Evolutionary conservation across 805 yeast species (phyloP).

Genomic region (Schwanniomyces yamadae): DNA sequence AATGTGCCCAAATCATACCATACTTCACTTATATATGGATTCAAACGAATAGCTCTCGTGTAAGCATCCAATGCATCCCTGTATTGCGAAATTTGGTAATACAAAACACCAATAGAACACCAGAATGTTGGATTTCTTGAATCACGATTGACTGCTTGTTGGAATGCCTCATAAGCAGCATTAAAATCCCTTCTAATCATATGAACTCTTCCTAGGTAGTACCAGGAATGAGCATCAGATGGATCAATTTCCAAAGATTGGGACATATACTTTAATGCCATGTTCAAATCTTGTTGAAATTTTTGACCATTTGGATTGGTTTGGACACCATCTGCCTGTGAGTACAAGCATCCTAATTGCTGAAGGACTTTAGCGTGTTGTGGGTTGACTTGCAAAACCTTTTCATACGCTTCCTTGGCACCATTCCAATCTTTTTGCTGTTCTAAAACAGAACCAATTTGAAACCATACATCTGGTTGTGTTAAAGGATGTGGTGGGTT

Average conservation of each 20-base stretch:
- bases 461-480: conserved; percentile 98
- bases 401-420: conserved; percentile 93
- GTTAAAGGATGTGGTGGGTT: conserved; percentile 96
- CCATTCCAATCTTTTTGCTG: conserved; percentile 88
- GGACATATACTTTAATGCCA: conserved; percentile 76
- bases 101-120: conserved; percentile 94
- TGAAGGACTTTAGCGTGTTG: conserved; percentile 95
- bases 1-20: conserved; percentile 98
- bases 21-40: conserved; percentile 94
- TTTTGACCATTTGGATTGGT: conserved; percentile 33
- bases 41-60: conserved; percentile 91
- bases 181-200: conserved; percentile 95
- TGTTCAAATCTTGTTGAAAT: conserved; percentile 73
- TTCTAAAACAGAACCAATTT: conserved; percentile 93
- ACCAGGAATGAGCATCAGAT: conserved; percentile 96
- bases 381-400: conserved; percentile 85
- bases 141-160: conserved; percentile 96
- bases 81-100: conserved; percentile 94
- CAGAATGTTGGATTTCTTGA: conserved; percentile 97
- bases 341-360: conserved; percentile 92
- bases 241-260: conserved; percentile 89
- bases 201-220: conserved; percentile 92
- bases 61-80: conserved; percentile 97
- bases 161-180: conserved; percentile 97
- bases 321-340: conserved; percentile 48